Conservation (phyloP, 1,139 yeast species). For the Candida mesenterica region DNA sequence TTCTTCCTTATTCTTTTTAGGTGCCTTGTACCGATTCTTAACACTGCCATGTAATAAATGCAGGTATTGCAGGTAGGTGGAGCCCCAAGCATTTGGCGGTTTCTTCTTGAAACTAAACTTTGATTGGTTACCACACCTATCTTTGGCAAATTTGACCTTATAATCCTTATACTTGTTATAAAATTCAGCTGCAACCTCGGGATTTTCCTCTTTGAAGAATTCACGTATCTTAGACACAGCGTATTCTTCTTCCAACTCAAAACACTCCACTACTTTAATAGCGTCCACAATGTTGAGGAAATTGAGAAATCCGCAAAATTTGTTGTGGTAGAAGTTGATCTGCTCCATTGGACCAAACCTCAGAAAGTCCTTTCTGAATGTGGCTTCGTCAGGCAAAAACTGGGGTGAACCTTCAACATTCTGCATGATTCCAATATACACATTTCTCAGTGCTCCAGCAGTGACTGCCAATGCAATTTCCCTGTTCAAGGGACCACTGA, state of each 20-base stretch:
- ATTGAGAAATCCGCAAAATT: conserved; percentile 47
- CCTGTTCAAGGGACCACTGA: conserved; percentile 39
- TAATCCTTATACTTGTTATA: conserved; percentile 37
- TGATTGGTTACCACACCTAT: conserved; percentile 49
- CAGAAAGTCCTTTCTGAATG: conserved; percentile 36
- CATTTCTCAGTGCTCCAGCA: conserved; percentile 50
- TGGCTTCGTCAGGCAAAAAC: conserved; percentile 28
- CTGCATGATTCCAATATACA: conserved; percentile 39
- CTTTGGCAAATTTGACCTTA: conserved; percentile 52
- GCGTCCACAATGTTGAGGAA: conserved; percentile 39
- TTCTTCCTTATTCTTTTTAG: conserved; percentile 12
- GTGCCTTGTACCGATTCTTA: conserved; percentile 7
- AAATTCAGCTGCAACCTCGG: conserved; percentile 7
- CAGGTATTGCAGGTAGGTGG: conserved; percentile 17
- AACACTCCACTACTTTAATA: conserved; percentile 16
- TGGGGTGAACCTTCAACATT: background rate
- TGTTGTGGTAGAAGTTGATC: conserved; percentile 45
- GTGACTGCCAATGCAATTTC: conserved; percentile 45
- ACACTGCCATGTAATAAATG: conserved; percentile 16
- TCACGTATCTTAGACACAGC: conserved; percentile 11
- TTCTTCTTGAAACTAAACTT: conserved; percentile 43
- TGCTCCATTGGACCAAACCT: conserved; percentile 46
- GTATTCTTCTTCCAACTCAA: conserved; percentile 11
- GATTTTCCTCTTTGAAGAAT: conserved; percentile 8
- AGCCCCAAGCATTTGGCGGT: conserved; percentile 13